Evolutionary conservation across 2,329 filamentous ascomycete species (phyloP), one percentile per base, ranked within the genome.

Genomic region (Cercospora beticola): DNA sequence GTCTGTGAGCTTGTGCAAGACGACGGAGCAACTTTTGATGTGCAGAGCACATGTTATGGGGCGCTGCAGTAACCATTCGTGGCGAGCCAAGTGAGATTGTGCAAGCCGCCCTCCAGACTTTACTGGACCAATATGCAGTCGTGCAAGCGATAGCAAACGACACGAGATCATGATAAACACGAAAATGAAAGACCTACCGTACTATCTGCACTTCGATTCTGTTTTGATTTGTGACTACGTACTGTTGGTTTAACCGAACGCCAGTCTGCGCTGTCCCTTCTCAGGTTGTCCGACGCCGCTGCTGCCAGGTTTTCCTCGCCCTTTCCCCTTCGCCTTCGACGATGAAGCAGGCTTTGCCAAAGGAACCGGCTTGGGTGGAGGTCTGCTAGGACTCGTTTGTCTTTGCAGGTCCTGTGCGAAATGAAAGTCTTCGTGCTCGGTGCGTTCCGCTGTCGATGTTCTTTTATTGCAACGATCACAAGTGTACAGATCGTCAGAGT

Each of bases 371-470:
- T 72, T 73, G 8, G 72, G 69, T 18, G 71, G 70, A 54, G 73
- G 72, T 43, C 70, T 69, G 7, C 67, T 61, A 7, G 75, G 69
- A 40, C 63, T 75, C 9, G 72, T 84, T 81, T 90, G 86, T 72
- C 89, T 86, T 72, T 94, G 90, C 31, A 99, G 84, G 74, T 94
- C 91, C 81, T 92, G 92, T 57, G 95, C 95, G 81, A 97, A 90
- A 81, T 99, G 95, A 90, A 94, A 98, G 79, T 99, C 95, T 64
- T 90, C 85, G 79, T 99, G 95, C 80, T 92, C 94, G 72, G 89
- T 86, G 73, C 86, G 85, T 66, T 90, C 87, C 28, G 82, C 77
- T 46, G 84, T 82, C 12, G 85, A 83, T 36, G 95, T 82, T n/a
- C 78, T 77, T 7, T 70, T 84, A 68, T 86, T 84, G 79, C 93